Base-by-base conservation (phyloP, 192 early-diverging fungal species). In the Funneliformis mosseae region DNA sequence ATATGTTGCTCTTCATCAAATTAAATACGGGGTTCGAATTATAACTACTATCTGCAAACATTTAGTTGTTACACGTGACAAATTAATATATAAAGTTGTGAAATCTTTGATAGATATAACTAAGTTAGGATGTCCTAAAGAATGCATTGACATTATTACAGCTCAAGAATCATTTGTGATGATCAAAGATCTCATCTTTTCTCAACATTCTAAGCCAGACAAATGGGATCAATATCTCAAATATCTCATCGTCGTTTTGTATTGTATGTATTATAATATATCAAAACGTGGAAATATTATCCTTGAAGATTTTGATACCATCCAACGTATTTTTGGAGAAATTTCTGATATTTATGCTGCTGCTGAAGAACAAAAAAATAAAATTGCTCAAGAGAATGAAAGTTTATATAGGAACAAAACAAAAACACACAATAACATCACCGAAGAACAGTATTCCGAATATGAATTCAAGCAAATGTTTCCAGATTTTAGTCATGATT, bases 401-500 rank as follows among this genome's bases (percentile, higher is more conserved):
- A 81, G 80, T 12, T 80, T 92, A 41, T 92, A 89, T 80, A 88
- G 88, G 77, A 85, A 84, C 42, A 87, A 88, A 23, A 83, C 87
- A 60, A 88, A 87, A 76, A 87, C 83, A 46, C 84, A 91, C 12
- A 4, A 10, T 39, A 27, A 21, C 33, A 83, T 86, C 28, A 84
- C 83, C 43, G 87, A 91, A 28, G 89, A 96, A 69, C 92, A 92
- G 69, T 86, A 91, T 1, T 92, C 94, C 45, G 94, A 94, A 76
- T 83, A 85, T 55, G 91, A 95, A 67, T 84, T 96, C 42, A 84
- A 84, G 46, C 89, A 94, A 76, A 86, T 93, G 55, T 98, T 98
- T 88, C 94, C 95, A 2, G 94, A 95, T 77, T 97, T 92, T 83
- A 91, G 88, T 77, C 93, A 95, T 9, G 96, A 94, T 66, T 96